These are phyloP conservation scores for Saccharomyces hybrid DNA, from an alignment of 1,139 yeast genomes.

Conservation along the genomic window DNA sequence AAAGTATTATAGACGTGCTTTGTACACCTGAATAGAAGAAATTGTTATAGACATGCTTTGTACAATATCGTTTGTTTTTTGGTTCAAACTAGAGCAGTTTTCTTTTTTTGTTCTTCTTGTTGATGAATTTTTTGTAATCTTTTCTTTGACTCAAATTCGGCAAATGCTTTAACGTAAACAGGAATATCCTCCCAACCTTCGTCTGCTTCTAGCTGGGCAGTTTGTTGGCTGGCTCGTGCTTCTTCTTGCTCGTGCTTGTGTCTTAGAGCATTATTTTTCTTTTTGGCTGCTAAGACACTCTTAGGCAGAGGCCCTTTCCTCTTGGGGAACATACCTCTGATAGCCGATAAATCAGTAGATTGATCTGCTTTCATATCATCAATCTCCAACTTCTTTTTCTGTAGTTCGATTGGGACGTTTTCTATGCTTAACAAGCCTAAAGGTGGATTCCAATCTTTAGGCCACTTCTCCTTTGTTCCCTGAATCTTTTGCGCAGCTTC, in stretches of 20 bases:
- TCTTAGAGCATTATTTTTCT: conserved; percentile 12
- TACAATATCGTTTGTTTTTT: too few relatives aligned
- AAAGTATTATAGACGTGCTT: too few relatives aligned
- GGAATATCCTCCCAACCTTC: conserved; percentile 67
- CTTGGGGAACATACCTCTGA: conserved; percentile 29
- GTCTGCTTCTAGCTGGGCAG: conserved; percentile 27
- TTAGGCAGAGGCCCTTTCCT: conserved; percentile 29
- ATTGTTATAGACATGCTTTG: too few relatives aligned
- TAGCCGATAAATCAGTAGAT: conserved; percentile 20
- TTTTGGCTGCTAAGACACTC: conserved; percentile 29
- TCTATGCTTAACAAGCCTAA: conserved; percentile 35
- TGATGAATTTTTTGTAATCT: conserved; percentile 34
- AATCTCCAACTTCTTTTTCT: conserved; percentile 22
- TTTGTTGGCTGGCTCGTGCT: conserved; percentile 10
- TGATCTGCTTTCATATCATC: conserved; percentile 15
- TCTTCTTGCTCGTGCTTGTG: conserved; percentile 9
- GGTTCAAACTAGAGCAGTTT: conserved; percentile 1
- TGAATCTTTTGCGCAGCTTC: conserved; percentile 53
- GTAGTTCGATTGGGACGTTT: conserved; percentile 35
- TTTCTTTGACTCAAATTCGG: conserved; percentile 67
- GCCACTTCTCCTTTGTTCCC: conserved; percentile 62
- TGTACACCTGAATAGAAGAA: too few relatives aligned
- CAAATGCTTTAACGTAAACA: conserved; percentile 71
- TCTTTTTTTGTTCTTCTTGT: conserved; percentile 4
- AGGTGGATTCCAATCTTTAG: conserved; percentile 72